A percentile compares a stretch with the other conserved stretches of the same genome.
Conservation (phyloP, 495 filamentous ascomycete genomes). For the Lophiotrema nucula region DNA sequence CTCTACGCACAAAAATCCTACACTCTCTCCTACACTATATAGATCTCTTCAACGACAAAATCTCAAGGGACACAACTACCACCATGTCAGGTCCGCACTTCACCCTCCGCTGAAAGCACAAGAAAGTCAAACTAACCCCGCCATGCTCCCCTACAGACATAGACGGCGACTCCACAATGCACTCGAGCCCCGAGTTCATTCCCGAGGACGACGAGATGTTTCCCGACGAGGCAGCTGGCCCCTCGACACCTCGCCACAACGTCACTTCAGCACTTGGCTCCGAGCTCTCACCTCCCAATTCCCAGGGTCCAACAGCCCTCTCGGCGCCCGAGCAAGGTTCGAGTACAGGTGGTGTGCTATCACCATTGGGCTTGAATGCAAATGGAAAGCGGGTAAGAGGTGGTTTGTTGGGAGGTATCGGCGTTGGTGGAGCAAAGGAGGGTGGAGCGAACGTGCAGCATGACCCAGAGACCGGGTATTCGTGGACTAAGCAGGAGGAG, state of each 20-base stretch:
- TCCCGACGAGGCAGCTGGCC: constrained; percentile 33
- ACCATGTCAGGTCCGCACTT: too few species aligned
- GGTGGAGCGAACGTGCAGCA: neutral
- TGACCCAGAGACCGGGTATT: constrained; percentile 40
- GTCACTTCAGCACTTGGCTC: constrained; percentile 28
- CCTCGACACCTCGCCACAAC: constrained; percentile 19
- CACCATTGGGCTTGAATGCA: constrained; percentile 33
- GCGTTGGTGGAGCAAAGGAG: neutral
- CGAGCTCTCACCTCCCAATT: constrained; percentile 57
- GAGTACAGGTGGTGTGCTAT: neutral
- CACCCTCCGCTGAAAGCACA: too few species aligned
- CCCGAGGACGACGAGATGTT: constrained; percentile 39
- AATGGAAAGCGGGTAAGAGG: constrained; percentile 38
- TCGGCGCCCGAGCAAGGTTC: constrained; percentile 11
- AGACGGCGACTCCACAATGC: constrained; percentile 60
- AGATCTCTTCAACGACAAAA: too few species aligned
- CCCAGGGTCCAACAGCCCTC: constrained; percentile 42
- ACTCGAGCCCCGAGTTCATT: constrained; percentile 46
- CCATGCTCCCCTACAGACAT: too few species aligned
- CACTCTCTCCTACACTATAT: too few species aligned
- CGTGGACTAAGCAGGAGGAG: constrained; percentile 43
- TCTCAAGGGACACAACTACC: too few species aligned
- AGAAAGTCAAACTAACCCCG: too few species aligned
- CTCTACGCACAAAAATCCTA: too few species aligned
- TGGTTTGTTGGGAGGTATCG: neutral